Conservation (phyloP, 2,329 filamentous ascomycete genomes). For the Hypoxylon sp. region DNA sequence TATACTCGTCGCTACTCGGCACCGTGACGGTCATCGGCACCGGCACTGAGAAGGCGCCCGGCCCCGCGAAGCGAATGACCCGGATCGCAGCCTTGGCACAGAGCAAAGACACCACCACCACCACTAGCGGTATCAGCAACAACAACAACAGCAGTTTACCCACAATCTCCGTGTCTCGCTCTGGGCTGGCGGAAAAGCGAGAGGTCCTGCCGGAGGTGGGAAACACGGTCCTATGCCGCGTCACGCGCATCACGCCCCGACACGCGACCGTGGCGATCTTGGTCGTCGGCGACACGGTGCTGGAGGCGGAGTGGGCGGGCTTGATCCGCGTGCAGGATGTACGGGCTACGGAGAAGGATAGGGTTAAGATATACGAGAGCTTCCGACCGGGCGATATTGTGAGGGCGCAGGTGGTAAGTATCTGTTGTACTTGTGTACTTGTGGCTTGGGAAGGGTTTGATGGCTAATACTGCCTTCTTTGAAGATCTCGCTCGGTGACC, state of each 20-base stretch:
- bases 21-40: constrained; percentile 68
- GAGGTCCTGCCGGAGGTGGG: constrained; percentile 87
- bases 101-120: constrained; percentile 10
- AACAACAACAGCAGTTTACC: constrained; percentile 56
- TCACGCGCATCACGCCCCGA: constrained; percentile 86
- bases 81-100: constrained; percentile 65
- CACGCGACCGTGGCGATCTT: constrained; percentile 91
- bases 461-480: constrained; percentile 12
- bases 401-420: constrained; percentile 81
- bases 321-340: constrained; percentile 92
- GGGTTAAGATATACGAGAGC: constrained; percentile 89
- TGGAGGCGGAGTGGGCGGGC: constrained; percentile 86
- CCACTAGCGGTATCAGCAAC: constrained; percentile 24
- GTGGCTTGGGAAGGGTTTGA: constrained; percentile 6
- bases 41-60: constrained; percentile 58
- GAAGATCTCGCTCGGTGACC: constrained; percentile 90
- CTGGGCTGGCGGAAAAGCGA: constrained; percentile 64
- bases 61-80: constrained; percentile 71
- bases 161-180: constrained; percentile 70
- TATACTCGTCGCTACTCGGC: constrained; percentile 88
- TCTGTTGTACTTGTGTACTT: not conserved
- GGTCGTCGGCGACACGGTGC: constrained; percentile 80
- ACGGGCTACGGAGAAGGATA: constrained; percentile 94
- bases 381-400: constrained; percentile 96
- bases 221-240: constrained; percentile 84